Conservation (phyloP, 768 basidiomycete genomes). For the Paxillus involutus region DNA sequence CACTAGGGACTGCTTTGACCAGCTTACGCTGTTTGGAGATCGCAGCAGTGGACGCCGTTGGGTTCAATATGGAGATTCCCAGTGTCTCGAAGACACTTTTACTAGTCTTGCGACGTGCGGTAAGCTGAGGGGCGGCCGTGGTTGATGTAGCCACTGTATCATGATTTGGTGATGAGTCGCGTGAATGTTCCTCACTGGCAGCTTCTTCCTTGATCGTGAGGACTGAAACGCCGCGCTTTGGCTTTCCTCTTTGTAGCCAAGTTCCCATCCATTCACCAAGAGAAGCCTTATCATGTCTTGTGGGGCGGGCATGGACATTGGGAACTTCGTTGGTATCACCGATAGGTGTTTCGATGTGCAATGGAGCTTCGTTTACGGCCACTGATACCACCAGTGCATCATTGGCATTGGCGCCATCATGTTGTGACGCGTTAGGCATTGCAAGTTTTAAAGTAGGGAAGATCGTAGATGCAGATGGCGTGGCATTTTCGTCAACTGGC, state of each 20-base stretch:
- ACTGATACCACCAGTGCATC: neutral
- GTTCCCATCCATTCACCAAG: constrained; percentile 79
- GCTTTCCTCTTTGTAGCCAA: constrained; percentile 62
- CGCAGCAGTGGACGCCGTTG: constrained; percentile 33
- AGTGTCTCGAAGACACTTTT: constrained; percentile 73
- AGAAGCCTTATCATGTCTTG: constrained; percentile 34
- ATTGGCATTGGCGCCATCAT: neutral
- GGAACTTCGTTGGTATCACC: constrained; percentile 8
- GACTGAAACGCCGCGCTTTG: constrained; percentile 24
- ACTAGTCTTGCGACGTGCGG: constrained; percentile 41
- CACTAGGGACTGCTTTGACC: constrained; percentile 25
- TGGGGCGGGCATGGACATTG: constrained; percentile 8
- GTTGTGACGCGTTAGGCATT: neutral
- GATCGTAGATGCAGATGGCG: constrained; percentile 11
- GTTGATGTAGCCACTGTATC: constrained; percentile 9
- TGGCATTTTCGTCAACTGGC: constrained; percentile 20
- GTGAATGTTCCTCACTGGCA: constrained; percentile 17
- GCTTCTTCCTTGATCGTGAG: constrained; percentile 23
- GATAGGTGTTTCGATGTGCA: neutral
- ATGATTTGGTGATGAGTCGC: constrained; percentile 20
- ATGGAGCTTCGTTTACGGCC: constrained; percentile 3
- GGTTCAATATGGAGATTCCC: constrained; percentile 67
- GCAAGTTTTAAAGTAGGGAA: neutral
- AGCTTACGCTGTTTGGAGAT: constrained; percentile 22
- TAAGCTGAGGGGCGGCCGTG: constrained; percentile 14